These are phyloP conservation scores for Eimeria falciformis DNA, from an alignment of 169 alveolate genomes.

Conservation along the genomic window DNA sequence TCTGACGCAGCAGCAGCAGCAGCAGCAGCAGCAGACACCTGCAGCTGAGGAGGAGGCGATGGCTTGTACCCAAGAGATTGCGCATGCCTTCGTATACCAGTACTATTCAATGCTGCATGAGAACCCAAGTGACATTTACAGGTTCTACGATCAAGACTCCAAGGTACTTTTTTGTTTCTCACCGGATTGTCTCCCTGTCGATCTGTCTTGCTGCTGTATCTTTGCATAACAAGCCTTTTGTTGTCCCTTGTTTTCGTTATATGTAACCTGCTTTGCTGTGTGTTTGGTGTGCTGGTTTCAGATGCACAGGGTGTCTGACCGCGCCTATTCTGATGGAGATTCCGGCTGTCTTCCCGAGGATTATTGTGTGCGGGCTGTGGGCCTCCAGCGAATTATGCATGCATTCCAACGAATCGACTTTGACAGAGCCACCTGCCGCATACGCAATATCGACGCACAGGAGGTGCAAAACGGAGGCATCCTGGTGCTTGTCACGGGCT, in stretches of 20 bases:
- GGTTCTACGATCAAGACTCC: constrained; percentile 77
- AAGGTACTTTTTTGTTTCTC: constrained; percentile 25
- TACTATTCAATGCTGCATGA: constrained; percentile 78
- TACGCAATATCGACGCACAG: constrained; percentile 77
- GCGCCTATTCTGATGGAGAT: not conserved
- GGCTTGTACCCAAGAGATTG: constrained; percentile 67
- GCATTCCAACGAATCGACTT: constrained; percentile 41
- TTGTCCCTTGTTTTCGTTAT: too few relatives aligned
- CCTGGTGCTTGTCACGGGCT: constrained; percentile 75
- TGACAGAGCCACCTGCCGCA: constrained; percentile 67
- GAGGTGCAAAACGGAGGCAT: constrained; percentile 76
- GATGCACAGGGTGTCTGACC: constrained; percentile 61
- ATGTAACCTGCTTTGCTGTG: not conserved
- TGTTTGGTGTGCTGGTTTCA: not conserved
- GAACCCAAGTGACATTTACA: constrained; percentile 69
- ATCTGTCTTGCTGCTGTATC: too few relatives aligned
- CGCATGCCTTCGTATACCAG: constrained; percentile 79
- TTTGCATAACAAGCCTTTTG: too few relatives aligned
- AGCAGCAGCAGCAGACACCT: constrained; percentile 21
- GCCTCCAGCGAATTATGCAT: constrained; percentile 19
- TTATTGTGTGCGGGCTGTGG: constrained; percentile 14
- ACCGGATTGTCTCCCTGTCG: too few relatives aligned
- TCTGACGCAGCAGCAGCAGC: constrained; percentile 55
- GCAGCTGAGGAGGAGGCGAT: constrained; percentile 26
- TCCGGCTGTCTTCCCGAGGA: not conserved